These are phyloP conservation scores for Xylariaceae sp. DNA, from an alignment of 2,329 filamentous ascomycete species.

Conservation along the genomic window DNA sequence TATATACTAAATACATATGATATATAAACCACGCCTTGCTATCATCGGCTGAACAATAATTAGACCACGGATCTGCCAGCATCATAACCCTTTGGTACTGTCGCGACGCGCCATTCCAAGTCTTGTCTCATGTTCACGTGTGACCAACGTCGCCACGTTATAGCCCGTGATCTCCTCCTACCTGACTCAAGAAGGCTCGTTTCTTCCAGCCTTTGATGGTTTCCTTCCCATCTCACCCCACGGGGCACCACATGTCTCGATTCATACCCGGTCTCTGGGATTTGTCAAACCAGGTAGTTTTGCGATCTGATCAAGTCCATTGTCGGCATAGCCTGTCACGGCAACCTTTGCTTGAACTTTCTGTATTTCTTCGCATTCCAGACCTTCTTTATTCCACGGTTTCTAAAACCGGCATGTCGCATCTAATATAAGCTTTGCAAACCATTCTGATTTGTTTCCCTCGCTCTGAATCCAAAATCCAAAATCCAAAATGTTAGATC, in stretches of 20 bases:
- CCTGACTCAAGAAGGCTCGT: constrained; percentile 13
- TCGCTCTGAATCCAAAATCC: neutral
- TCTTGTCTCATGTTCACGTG: constrained; percentile 2
- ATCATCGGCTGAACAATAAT: neutral
- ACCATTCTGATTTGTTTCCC: too few relatives aligned
- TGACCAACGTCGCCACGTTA: neutral
- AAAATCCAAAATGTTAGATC: constrained; percentile 59
- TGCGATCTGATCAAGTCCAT: neutral
- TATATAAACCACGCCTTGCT: neutral
- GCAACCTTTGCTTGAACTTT: neutral
- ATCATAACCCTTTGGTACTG: constrained; percentile 6
- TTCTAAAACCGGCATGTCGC: constrained; percentile 9
- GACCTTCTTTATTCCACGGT: neutral
- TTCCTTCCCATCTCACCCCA: neutral
- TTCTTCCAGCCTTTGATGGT: neutral
- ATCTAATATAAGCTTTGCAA: neutral
- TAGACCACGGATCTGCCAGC: neutral
- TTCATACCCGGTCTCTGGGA: neutral
- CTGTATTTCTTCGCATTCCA: neutral
- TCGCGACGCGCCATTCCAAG: neutral
- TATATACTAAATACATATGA: neutral
- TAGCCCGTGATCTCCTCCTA: constrained; percentile 3
- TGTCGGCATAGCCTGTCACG: neutral
- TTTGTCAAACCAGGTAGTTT: constrained; percentile 2
- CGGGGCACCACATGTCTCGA: neutral